Base-by-base conservation (phyloP, 2,329 filamentous ascomycete species). In the Ophiocordyceps unilateralis region DNA sequence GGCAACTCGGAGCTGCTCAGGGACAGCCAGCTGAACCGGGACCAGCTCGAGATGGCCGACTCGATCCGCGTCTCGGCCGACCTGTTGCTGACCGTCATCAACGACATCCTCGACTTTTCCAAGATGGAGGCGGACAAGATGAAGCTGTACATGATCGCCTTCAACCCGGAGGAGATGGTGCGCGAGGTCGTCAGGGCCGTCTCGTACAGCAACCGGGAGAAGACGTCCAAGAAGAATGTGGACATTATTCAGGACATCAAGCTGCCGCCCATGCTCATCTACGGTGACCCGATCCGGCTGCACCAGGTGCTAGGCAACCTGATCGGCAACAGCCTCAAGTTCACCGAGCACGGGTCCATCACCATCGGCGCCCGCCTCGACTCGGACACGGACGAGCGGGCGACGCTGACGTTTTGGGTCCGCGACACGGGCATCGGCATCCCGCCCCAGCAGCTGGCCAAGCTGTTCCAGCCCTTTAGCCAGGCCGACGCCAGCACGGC, bases 351-450 rank as follows among this genome's bases (percentile, higher is more conserved):
- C 45, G 88, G 88, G 1, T 83, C 81, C 0, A 83, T 95, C 45
- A 93, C 84, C 0, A 85, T 95, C 42, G 78, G 78, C 40, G 84
- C 86, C 5, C 73, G 73, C 21, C 72, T 87, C 19, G 78, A 86
- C 39, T 67, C 69, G 8, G 83, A 94, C 55, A 79, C 77, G 10
- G 68, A 73, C 14, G 76, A 83, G 34, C 73, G 72, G 45, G 78
- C 86, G 7, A 79, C 78, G 22, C 68, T 94, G 44, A 87, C 81
- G 2, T 91, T 89, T 57, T 89, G 83, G 61, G 86, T 95, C 26
- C 70, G 79, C 41, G 88, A 95, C 56, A 94, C 87, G 1, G 88
- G 88, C 24, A 94, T 95, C 47, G 88, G 88, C 17, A 93, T 95
- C 44, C 81, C 84, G 1, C 74, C 81, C 19, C 80, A 89, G 56